A percentile compares a stretch with the other conserved stretches of the same genome.
phyloP scores from a whole-genome alignment of 2,329 filamentous ascomycete genomes.

The Diaporthe aspalathi region DNA sequence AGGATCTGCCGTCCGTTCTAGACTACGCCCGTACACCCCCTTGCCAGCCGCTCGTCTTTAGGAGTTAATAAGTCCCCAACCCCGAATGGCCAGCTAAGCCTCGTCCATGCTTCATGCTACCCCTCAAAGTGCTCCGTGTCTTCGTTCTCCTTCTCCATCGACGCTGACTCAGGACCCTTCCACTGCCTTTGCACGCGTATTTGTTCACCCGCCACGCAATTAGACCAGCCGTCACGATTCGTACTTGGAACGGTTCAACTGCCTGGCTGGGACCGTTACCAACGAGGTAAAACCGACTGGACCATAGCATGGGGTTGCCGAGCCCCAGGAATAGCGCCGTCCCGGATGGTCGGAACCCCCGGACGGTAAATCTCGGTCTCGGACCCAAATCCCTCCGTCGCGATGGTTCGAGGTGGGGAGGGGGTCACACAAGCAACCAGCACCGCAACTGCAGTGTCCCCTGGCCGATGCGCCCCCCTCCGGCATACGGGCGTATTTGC shows the following conservation, averaged over 20 bases:
- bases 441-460: slow-evolving; percentile 4
- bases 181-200: background rate
- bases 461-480: slow-evolving; percentile 9
- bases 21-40: background rate
- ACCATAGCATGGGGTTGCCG: background rate
- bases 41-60: slow-evolving; percentile 2
- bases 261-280: background rate
- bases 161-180: slow-evolving; percentile 1
- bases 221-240: background rate
- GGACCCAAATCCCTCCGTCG: slow-evolving; percentile 5
- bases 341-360: slow-evolving; percentile 8
- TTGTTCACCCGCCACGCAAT: background rate
- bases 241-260: background rate
- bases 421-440: background rate
- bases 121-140: slow-evolving; percentile 7
- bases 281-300: background rate
- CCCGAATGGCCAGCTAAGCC: slow-evolving; percentile 1
- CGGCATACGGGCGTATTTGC: background rate
- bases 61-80: slow-evolving; percentile 23
- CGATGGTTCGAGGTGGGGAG: slow-evolving; percentile 1
- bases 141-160: background rate
- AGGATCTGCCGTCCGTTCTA: background rate
- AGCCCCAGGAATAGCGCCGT: background rate
- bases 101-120: background rate
- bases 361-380: slow-evolving; percentile 20